phyloP scores from a whole-genome alignment of 192 early-diverging fungal species.

The Coemansia sp. region DNA sequence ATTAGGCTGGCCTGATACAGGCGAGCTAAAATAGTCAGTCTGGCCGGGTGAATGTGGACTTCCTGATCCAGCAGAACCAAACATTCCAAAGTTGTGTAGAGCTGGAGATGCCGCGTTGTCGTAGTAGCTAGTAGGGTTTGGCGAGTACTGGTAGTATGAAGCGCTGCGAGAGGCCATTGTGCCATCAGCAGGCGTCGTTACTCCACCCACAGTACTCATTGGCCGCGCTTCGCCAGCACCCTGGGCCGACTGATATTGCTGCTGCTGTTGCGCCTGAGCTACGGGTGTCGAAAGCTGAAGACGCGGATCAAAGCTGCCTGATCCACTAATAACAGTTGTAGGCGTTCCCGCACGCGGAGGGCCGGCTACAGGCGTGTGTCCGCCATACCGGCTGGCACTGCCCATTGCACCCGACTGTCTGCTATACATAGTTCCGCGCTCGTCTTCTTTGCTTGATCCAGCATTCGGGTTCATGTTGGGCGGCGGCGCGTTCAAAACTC shows the following conservation, averaged over 20 bases:
- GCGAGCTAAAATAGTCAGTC: constrained; percentile 10
- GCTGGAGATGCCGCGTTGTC: constrained; percentile 7
- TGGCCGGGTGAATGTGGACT: constrained; percentile 12
- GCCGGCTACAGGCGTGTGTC: constrained; percentile 14
- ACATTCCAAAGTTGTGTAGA: neutral
- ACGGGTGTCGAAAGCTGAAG: constrained; percentile 39
- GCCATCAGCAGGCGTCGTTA: constrained; percentile 10
- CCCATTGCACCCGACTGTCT: constrained; percentile 18
- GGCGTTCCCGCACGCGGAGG: neutral
- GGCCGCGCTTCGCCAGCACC: constrained; percentile 14
- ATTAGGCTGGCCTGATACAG: neutral
- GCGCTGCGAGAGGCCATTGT: constrained; percentile 18
- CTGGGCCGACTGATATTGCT: constrained; percentile 13
- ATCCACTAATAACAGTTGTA: constrained; percentile 19
- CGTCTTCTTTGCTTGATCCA: constrained; percentile 22
- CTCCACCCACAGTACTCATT: constrained; percentile 17
- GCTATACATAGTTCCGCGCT: constrained; percentile 33
- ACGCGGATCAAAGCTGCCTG: constrained; percentile 29
- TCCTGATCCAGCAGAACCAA: neutral
- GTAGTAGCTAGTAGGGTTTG: constrained; percentile 14
- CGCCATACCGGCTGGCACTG: constrained; percentile 12
- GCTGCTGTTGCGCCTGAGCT: constrained; percentile 43
- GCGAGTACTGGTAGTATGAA: constrained; percentile 32
- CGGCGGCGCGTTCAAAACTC: constrained; percentile 34
- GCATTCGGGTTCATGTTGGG: constrained; percentile 56